A percentile compares a stretch with the other conserved stretches of the same genome.
Evolutionary conservation across 1,139 yeast species (phyloP).

Genomic region (Kodamaea suecica): DNA sequence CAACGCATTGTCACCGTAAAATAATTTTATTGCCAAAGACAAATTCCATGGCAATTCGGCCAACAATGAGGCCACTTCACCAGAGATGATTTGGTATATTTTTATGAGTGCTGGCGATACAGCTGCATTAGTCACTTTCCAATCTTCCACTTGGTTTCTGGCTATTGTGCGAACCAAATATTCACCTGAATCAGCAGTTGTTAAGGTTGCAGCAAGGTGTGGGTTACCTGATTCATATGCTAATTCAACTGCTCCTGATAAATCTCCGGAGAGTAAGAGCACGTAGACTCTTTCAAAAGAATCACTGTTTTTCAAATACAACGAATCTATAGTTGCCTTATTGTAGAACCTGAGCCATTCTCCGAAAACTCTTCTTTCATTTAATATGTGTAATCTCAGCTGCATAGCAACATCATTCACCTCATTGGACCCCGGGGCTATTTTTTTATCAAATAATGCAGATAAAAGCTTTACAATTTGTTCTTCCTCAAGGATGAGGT

Average conservation of each 20-base stretch:
- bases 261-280: constrained; percentile 53
- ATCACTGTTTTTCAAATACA: constrained; percentile 21
- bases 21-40: constrained; percentile 54
- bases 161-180: constrained; percentile 55
- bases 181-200: constrained; percentile 70
- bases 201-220: constrained; percentile 69
- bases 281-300: constrained; percentile 51
- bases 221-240: constrained; percentile 59
- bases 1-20: constrained; percentile 54
- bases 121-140: constrained; percentile 49
- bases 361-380: constrained; percentile 46
- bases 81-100: constrained; percentile 64
- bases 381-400: constrained; percentile 19
- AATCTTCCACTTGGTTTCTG: constrained; percentile 55
- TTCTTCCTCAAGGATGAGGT: constrained; percentile 13
- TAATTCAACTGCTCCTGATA: constrained; percentile 56
- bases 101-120: constrained; percentile 56
- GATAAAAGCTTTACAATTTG: constrained; percentile 49
- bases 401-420: constrained; percentile 22
- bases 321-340: constrained; percentile 15
- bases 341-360: constrained; percentile 34
- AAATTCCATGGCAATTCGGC: constrained; percentile 65
- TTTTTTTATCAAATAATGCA: constrained; percentile 49
- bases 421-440: constrained; percentile 13
- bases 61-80: constrained; percentile 42